phyloP scores from a whole-genome alignment of 495 filamentous ascomycete species.

The Sphaerosporella brunnea region DNA sequence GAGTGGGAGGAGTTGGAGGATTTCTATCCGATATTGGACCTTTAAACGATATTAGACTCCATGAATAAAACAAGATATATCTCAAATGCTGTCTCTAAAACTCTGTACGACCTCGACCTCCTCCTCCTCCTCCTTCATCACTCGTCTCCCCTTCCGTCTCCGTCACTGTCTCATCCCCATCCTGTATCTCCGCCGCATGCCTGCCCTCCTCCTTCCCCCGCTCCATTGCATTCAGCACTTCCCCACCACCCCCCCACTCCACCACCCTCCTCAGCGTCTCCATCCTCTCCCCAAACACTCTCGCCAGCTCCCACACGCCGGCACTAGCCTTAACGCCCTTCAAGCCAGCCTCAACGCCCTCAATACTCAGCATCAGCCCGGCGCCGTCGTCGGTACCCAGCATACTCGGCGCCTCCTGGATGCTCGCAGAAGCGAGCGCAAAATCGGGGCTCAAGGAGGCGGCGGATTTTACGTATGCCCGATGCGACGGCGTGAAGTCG shows the following conservation, averaged over 20 bases:
- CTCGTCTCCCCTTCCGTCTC: not conserved
- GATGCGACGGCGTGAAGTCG: conserved; percentile 24
- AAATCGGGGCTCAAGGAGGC: conserved; percentile 37
- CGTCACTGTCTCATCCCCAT: not conserved
- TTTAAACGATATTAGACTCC: too few relatives aligned
- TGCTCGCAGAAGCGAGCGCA: conserved; percentile 35
- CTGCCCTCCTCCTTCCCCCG: not conserved
- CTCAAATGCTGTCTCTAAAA: too few relatives aligned
- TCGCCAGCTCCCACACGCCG: conserved; percentile 38
- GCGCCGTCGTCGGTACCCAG: conserved; percentile 30
- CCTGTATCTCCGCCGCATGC: too few relatives aligned
- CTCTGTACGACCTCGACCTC: too few relatives aligned
- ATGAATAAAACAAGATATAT: too few relatives aligned
- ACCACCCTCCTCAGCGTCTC: conserved; percentile 33
- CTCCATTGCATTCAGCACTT: not conserved
- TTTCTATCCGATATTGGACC: too few relatives aligned
- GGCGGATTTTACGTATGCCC: conserved; percentile 28
- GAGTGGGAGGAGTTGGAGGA: too few relatives aligned
- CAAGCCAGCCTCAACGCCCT: conserved; percentile 36
- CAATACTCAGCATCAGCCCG: conserved; percentile 49
- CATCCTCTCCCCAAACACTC: conserved; percentile 48
- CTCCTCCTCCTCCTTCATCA: too few relatives aligned
- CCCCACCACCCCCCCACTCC: conserved; percentile 17
- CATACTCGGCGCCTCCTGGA: conserved; percentile 41
- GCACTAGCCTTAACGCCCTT: conserved; percentile 27